Base-by-base conservation (phyloP, 768 basidiomycete genomes). In the Leccinum uliginosum region DNA sequence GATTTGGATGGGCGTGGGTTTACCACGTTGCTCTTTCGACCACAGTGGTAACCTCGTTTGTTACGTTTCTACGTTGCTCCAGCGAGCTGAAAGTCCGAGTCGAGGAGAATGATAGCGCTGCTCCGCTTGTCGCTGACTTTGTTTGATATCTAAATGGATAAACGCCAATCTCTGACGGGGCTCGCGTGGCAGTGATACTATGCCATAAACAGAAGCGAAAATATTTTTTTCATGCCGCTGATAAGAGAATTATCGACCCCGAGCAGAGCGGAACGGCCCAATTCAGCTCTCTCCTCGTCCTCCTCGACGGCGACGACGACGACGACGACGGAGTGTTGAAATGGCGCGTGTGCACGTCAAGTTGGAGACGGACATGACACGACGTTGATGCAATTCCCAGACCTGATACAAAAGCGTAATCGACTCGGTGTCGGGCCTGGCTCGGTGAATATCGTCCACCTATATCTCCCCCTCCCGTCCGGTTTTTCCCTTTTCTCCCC, bases 341-440 rank as follows among this genome's bases (percentile, higher is more conserved):
- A 15, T 3, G 2, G 19, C 50, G 24, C 44, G 29, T 3, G 45
- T 40, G 50, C 30, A 44, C 5, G 6, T 44, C 30, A 23, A 19
- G 38, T 40, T 40, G 1, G 47, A 38, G 56, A 62, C 24, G 43
- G 47, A 3, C 54, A 52, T 32, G 65, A 17, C 4, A n/a, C 47
- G 23, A 56, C 60, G 56, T 51, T 53, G 52, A 49, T 6, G 53
- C 7, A 40, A 45, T 60, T 63, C 65, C 43, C 59, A 56, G 47
- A 49, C 44, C 40, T 14, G 30, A 35, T 51, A 60, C 60, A 55
- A 65, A 63, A 69, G 62, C 65, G 70, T 71, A 73, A 73, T 67
- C 60, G 60, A 71, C 68, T 75, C 71, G 71, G 74, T 71, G 74
- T 68, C 61, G 54, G 65, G 67, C 63, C 66, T 71, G 74, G 73